phyloP scores from a whole-genome alignment of 345 rosid genomes.

The Hibiscus mutabilis region DNA sequence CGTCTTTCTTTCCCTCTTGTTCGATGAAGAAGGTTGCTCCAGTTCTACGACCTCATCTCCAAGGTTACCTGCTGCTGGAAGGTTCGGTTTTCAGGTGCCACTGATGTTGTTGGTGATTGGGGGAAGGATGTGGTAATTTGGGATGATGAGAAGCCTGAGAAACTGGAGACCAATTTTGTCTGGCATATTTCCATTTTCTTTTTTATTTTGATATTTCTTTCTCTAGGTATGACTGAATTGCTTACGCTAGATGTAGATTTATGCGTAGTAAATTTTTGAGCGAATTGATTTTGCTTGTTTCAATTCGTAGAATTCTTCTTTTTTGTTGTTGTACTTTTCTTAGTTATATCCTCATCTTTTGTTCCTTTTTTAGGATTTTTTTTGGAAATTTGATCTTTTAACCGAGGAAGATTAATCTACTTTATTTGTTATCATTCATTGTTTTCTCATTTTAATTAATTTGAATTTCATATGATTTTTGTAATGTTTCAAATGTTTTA shows the following conservation, averaged over 20 bases:
- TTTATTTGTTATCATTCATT: background rate
- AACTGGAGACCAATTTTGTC: conserved; percentile 52
- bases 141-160: conserved; percentile 55
- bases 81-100: conserved; percentile 47
- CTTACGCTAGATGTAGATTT: background rate
- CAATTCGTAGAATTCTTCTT: background rate
- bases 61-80: conserved; percentile 19
- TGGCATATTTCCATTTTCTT: conserved; percentile 29
- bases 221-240: background rate
- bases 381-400: background rate
- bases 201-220: too few relatives aligned
- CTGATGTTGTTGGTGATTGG: conserved; percentile 54
- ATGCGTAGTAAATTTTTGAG: too few relatives aligned
- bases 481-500: background rate
- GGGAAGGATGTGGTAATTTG: conserved; percentile 53
- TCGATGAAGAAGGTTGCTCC: conserved; percentile 61
- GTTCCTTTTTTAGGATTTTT: background rate
- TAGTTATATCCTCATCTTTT: background rate
- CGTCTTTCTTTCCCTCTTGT: too few relatives aligned
- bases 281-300: background rate
- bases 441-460: background rate
- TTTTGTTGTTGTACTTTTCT: background rate
- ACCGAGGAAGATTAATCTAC: background rate
- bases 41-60: conserved; percentile 69
- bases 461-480: background rate